These are phyloP conservation scores for Colletotrichum navitas DNA, from an alignment of 2,329 filamentous ascomycete species.

Conservation along the genomic window DNA sequence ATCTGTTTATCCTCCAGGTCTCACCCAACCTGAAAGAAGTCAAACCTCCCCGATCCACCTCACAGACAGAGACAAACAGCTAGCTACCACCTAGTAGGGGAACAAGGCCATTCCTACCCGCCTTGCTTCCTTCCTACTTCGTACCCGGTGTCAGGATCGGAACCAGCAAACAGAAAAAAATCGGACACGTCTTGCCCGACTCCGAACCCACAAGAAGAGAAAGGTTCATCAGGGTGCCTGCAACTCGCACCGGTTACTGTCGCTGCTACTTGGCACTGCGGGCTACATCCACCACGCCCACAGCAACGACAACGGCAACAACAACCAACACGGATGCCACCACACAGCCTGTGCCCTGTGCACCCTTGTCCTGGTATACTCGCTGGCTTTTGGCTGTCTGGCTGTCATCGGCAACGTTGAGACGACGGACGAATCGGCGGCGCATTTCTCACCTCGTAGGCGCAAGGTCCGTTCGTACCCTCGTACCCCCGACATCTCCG, in stretches of 20 bases:
- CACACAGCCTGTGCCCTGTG: slow-evolving; percentile 1
- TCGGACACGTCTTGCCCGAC: neutral
- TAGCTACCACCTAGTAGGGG: slow-evolving; percentile 2
- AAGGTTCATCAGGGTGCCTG: slow-evolving; percentile 31
- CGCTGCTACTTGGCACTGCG: neutral
- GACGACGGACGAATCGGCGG: slow-evolving; percentile 40
- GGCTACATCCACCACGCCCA: neutral
- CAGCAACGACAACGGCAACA: neutral
- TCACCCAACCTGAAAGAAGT: slow-evolving; percentile 6
- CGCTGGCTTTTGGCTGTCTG: slow-evolving; percentile 28
- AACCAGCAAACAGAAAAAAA: neutral
- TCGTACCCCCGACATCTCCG: slow-evolving; percentile 43
- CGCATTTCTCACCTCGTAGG: slow-evolving; percentile 29
- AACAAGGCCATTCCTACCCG: slow-evolving; percentile 10
- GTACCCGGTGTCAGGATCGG: neutral
- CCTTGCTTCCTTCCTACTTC: slow-evolving; percentile 14
- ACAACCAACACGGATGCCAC: neutral
- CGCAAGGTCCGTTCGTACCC: slow-evolving; percentile 34
- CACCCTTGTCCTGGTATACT: neutral
- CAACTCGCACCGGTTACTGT: slow-evolving; percentile 1
- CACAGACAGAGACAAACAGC: slow-evolving; percentile 1
- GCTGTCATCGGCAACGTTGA: slow-evolving; percentile 39
- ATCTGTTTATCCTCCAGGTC: slow-evolving; percentile 25
- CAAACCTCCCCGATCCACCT: slow-evolving; percentile 2
- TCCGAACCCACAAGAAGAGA: neutral